Base-by-base conservation (phyloP, 2,329 filamentous ascomycete genomes). In the Salinomyces thailandicus region DNA sequence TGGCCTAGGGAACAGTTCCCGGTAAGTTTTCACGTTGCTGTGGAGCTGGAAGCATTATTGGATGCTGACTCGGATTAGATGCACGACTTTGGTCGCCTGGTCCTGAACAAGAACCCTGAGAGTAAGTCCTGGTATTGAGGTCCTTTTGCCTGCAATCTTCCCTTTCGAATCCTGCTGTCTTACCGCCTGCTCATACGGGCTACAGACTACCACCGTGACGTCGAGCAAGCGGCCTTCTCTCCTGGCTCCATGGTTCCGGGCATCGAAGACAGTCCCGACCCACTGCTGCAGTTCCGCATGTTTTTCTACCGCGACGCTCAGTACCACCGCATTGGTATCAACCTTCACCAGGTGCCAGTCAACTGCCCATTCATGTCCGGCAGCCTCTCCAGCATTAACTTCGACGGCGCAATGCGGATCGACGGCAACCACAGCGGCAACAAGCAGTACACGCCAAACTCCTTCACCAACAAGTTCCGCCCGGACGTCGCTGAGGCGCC, bases 61-160 rank as follows among this genome's bases (percentile, higher is more conserved):
- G n/a, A n/a, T n/a, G n/a, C n/a, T n/a, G n/a, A n/a, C n/a, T n/a
- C n/a, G 6, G 11, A 5, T 5, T 13, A 42, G 22, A 62, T 69
- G 58, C 59, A 64, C 14, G 60, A 69, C 27, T 66, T 72, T 33
- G 69, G 70, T 3, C 61, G 61, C 12, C 56, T 73, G 1, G 62
- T 67, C 0, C 54, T 73, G 5, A 73, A 71, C 53, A 71, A 69
- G 51, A 72, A 72, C 51, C 67, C 68, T 0, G 67, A 71, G 42
- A 67, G n/a, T n/a, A n/a, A n/a, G n/a, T n/a, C n/a, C n/a, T n/a
- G n/a, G n/a, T n/a, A n/a, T n/a, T n/a, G n/a, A n/a, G n/a, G n/a
- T n/a, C n/a, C n/a, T n/a, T n/a, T n/a, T n/a, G n/a, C n/a, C n/a
- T n/a, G n/a, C n/a, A n/a, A n/a, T n/a, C n/a, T n/a, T n/a, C n/a